Conservation (phyloP, 805 yeast genomes). For the Alloascoidea hylecoeti region DNA sequence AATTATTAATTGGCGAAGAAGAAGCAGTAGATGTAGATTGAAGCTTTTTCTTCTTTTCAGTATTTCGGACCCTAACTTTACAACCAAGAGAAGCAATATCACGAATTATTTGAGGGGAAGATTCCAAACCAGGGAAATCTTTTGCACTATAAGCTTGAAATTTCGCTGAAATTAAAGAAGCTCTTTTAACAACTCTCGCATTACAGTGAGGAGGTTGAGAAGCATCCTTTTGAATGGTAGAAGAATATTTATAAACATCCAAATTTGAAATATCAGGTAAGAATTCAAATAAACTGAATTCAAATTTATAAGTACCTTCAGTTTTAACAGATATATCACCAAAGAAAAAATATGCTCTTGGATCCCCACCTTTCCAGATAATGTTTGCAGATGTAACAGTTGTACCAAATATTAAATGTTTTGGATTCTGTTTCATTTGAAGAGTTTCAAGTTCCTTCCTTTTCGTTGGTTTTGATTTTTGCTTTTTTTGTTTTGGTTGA, state of each 20-base stretch:
- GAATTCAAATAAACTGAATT: conserved; percentile 16
- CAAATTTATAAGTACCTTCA: conserved; percentile 16
- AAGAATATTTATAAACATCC: not conserved
- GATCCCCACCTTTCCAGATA: conserved; percentile 1
- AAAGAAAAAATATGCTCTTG: conserved; percentile 14
- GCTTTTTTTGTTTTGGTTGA: not conserved
- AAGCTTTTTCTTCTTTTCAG: conserved; percentile 3
- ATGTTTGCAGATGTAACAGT: not conserved
- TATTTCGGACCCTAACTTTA: conserved; percentile 13
- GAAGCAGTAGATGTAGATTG: too few relatives aligned
- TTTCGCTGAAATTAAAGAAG: too few relatives aligned
- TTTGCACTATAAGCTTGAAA: conserved; percentile 20
- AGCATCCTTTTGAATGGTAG: not conserved
- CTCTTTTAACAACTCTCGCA: too few relatives aligned
- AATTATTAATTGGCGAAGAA: too few relatives aligned
- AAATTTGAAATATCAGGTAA: conserved; percentile 5
- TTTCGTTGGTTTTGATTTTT: too few relatives aligned
- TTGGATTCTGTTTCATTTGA: too few relatives aligned
- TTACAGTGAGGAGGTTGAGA: too few relatives aligned
- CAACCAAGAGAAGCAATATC: conserved; percentile 17
- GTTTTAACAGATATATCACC: conserved; percentile 18
- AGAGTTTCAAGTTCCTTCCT: too few relatives aligned
- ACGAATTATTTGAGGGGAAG: conserved; percentile 15
- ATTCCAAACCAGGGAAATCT: conserved; percentile 18
- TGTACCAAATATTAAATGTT: not conserved